These are phyloP conservation scores for Allodekkera sacchari DNA, from an alignment of 805 yeast genomes.

Conservation along the genomic window DNA sequence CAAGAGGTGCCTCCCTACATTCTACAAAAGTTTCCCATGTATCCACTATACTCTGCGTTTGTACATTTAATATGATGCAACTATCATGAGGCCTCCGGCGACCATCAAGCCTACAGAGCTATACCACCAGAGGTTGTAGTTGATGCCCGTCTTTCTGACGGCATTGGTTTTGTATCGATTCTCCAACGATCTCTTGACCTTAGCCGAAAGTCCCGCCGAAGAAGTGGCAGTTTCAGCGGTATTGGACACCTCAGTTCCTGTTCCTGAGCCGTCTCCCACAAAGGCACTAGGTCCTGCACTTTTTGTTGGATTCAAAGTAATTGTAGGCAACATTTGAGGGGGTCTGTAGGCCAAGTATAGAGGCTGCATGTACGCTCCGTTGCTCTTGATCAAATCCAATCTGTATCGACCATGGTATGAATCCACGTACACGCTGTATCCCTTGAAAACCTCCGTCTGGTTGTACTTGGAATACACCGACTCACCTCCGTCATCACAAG, in stretches of 20 bases:
- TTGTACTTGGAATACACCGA: slow-evolving; percentile 66
- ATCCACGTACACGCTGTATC: slow-evolving; percentile 56
- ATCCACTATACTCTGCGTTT: too few relatives aligned
- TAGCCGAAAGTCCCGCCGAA: slow-evolving; percentile 23
- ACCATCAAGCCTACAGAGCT: slow-evolving; percentile 33
- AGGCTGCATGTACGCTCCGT: slow-evolving; percentile 79
- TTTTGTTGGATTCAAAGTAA: slow-evolving; percentile 77
- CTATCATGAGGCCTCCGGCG: slow-evolving; percentile 23
- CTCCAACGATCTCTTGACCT: slow-evolving; percentile 67
- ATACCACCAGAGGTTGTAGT: slow-evolving; percentile 52
- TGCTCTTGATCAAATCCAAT: slow-evolving; percentile 65
- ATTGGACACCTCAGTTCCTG: slow-evolving; percentile 1
- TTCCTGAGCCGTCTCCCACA: slow-evolving; percentile 12
- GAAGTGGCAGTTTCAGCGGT: slow-evolving; percentile 25
- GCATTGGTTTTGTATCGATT: slow-evolving; percentile 78
- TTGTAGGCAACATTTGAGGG: slow-evolving; percentile 93
- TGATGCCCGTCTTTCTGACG: slow-evolving; percentile 28
- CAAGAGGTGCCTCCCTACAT: neutral
- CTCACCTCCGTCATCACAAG: slow-evolving; percentile 58
- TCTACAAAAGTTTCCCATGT: too few relatives aligned
- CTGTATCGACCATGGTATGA: slow-evolving; percentile 77
- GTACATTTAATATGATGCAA: slow-evolving; percentile 16
- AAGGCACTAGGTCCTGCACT: slow-evolving; percentile 16
- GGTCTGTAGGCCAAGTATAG: slow-evolving; percentile 88
- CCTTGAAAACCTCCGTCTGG: slow-evolving; percentile 53